Conservation (phyloP, 257 asterid genomes). For the Plantago elongata region DNA sequence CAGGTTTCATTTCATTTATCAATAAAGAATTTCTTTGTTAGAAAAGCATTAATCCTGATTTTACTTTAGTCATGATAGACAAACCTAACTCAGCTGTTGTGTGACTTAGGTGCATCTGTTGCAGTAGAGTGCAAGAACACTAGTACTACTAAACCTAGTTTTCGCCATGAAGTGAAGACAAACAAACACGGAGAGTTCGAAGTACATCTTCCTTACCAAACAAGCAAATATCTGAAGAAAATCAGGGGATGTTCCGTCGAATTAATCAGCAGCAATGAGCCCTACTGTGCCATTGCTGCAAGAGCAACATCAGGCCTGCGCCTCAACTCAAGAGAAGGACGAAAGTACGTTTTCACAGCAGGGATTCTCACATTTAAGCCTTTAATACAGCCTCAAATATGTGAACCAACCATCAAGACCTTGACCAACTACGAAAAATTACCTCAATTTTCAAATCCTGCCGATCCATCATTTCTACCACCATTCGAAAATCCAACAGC, state of each 20-base stretch:
- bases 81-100: background rate
- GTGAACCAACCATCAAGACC: conserved; percentile 35
- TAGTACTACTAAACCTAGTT: background rate
- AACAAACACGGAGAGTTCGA: conserved; percentile 4
- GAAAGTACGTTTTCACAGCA: conserved; percentile 61
- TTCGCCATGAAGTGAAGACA: conserved; percentile 2
- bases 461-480: conserved; percentile 38
- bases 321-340: conserved; percentile 45
- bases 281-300: conserved; percentile 7
- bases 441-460: conserved; percentile 34
- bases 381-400: conserved; percentile 46
- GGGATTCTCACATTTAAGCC: conserved; percentile 80
- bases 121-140: conserved; percentile 1
- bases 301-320: conserved; percentile 12
- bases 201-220: conserved; percentile 1
- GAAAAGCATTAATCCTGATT: too few relatives aligned
- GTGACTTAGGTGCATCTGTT: conserved; percentile 11
- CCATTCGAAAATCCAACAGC: conserved; percentile 38
- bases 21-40: background rate
- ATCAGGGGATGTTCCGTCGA: conserved; percentile 3
- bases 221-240: background rate
- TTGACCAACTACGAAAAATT: conserved; percentile 7
- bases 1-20: background rate
- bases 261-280: conserved; percentile 14
- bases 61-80: too few relatives aligned